These are phyloP conservation scores for Aquilaria agallochum DNA, from an alignment of 441 rosid genomes.

Conservation along the genomic window DNA sequence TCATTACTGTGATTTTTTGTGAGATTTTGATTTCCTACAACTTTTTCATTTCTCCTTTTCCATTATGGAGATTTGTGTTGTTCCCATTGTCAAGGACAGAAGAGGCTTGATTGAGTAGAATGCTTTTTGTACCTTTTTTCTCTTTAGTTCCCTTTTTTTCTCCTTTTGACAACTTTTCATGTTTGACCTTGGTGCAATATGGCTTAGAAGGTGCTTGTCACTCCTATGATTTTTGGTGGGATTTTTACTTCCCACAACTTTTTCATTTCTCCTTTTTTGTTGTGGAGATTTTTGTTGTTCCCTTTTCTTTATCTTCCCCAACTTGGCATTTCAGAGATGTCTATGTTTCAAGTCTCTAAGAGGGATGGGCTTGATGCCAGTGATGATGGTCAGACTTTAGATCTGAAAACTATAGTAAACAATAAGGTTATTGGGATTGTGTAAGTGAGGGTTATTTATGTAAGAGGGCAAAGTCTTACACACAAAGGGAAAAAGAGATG, in stretches of 20 bases:
- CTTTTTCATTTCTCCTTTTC: no score
- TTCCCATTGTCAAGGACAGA: constrained; percentile 22
- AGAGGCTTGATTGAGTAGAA: constrained; percentile 8
- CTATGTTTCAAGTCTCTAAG: constrained; percentile 43
- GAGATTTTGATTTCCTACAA: no score
- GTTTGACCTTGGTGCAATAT: constrained; percentile 31
- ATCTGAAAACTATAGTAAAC: constrained; percentile 58
- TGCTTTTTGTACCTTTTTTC: constrained; percentile 2
- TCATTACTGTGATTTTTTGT: no score
- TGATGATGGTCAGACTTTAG: constrained; percentile 45
- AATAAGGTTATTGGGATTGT: constrained; percentile 37
- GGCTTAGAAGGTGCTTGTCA: constrained; percentile 26
- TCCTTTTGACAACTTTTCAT: constrained; percentile 20
- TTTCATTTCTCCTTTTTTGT: neutral
- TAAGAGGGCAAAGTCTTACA: no score
- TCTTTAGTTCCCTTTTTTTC: constrained; percentile 10
- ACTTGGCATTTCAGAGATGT: constrained; percentile 34
- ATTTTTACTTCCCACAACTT: neutral
- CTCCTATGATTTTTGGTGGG: constrained; percentile 21
- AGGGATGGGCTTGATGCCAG: constrained; percentile 39
- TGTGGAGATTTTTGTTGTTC: constrained; percentile 17
- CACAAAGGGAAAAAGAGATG: no score
- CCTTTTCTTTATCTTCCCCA: neutral
- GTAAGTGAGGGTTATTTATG: constrained; percentile 29
- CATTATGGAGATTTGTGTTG: neutral